Conservation (phyloP, 73 alveolate species). For the Symbiodinium natans region DNA sequence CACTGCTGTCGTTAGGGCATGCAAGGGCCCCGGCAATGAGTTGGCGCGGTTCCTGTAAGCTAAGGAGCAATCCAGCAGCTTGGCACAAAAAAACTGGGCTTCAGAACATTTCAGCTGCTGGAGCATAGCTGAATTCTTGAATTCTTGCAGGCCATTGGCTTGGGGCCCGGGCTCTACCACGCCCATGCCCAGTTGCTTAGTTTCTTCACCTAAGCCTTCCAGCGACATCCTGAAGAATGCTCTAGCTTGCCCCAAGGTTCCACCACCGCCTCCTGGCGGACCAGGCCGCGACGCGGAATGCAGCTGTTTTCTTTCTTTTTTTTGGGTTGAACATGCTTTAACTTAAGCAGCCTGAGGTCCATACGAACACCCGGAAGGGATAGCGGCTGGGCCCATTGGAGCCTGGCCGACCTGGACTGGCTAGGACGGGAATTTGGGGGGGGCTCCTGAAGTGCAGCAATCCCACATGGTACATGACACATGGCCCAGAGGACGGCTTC, state of each 20-base stretch:
- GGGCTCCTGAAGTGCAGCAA: too few species aligned
- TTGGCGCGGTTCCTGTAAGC: too few species aligned
- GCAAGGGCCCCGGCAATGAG: too few species aligned
- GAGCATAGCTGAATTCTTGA: too few species aligned
- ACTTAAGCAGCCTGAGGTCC: slow-evolving; percentile 8
- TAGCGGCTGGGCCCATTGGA: background rate
- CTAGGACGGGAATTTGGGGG: background rate
- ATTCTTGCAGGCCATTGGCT: background rate
- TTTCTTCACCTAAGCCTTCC: background rate
- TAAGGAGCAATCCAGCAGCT: background rate
- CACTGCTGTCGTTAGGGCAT: too few species aligned
- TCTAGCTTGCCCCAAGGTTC: background rate
- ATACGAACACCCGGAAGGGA: slow-evolving; percentile 24
- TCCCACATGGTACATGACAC: too few species aligned
- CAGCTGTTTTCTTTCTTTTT: too few species aligned
- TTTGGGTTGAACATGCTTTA: too few species aligned
- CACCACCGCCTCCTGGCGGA: slow-evolving; percentile 12
- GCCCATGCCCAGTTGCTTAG: slow-evolving; percentile 18
- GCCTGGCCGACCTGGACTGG: slow-evolving; percentile 24
- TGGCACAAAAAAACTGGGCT: too few species aligned
- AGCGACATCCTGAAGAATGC: background rate
- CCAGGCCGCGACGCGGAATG: slow-evolving; percentile 43
- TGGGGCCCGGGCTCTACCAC: slow-evolving; percentile 16
- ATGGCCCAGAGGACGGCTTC: too few species aligned
- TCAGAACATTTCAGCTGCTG: too few species aligned